Base-by-base conservation (phyloP, 1,139 yeast genomes). In the Yamadazyma aaseri region DNA sequence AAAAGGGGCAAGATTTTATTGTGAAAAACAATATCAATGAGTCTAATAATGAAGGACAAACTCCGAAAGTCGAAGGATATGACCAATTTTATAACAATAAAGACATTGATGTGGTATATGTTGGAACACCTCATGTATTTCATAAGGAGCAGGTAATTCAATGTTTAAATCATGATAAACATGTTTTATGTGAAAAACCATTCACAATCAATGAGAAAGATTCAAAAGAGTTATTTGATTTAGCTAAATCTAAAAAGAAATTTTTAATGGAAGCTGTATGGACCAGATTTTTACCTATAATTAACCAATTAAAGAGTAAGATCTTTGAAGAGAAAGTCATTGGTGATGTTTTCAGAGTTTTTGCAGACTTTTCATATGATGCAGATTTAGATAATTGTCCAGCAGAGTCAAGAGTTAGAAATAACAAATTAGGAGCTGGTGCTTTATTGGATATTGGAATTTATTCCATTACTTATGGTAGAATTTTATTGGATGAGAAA, bases 191-290 rank as follows among this genome's bases (percentile, higher is more conserved):
- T 47, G 86, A 79, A 49, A 79, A 79, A 53, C 81, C 85, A 2
- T 63, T 77, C 44, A 72, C 82, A 2, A 65, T 79, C 32, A 79
- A 76, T 42, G 58, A 58, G 3, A 53, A 54, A 22, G 81, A 79
- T 35, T 64, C 78, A 7, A 49, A 58, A 20, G 69, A 65, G 28
- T 50, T 79, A 12, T 55, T 70, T 31, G 62, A 53, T 3, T 60
- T 69, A 32, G 85, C 84, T 9, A 58, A 59, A 42, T 47, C 56
- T 32, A 65, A 71, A 48, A 56, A 62, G 2, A 59, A 70, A 33
- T 78, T 73, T 45, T 58, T 78, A 35, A 73, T 79, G 82, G 86
- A 79, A 50, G 85, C 76, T 3, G 71, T 79, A 35, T 79, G 86
- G 86, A 74, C 83, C 2, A 60, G 84, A 32, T 79, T 73, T 49